These are phyloP conservation scores for Tuber melanosporum DNA, from an alignment of 495 filamentous ascomycete genomes.

Conservation along the genomic window DNA sequence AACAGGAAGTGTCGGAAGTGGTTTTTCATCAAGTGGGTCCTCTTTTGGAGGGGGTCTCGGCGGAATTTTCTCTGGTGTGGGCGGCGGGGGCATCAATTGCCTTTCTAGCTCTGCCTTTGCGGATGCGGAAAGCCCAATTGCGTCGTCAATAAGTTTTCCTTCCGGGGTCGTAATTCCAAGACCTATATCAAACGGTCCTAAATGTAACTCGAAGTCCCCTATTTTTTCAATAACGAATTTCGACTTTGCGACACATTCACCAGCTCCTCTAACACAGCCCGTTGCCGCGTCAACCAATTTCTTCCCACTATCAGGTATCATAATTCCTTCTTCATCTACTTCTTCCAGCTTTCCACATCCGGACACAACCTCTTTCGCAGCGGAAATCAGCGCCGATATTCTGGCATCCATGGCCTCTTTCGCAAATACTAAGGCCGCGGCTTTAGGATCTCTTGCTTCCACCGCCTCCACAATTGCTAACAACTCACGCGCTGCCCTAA, in stretches of 20 bases:
- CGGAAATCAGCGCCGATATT: conserved; percentile 69
- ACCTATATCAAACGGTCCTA: conserved; percentile 21
- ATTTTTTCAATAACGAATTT: conserved; percentile 80
- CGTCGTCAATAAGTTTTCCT: conserved; percentile 13
- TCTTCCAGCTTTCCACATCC: conserved; percentile 53
- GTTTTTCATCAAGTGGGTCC: conserved; percentile 27
- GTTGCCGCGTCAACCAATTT: conserved; percentile 75
- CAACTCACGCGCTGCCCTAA: conserved; percentile 69
- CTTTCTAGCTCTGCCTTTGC: conserved; percentile 31
- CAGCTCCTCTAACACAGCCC: conserved; percentile 79
- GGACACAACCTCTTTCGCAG: conserved; percentile 69
- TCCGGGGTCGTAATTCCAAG: conserved; percentile 30
- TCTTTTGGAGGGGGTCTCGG: conserved; percentile 40
- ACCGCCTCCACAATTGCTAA: conserved; percentile 76
- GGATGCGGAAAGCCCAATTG: conserved; percentile 14
- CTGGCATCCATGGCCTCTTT: conserved; percentile 72
- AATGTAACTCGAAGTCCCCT: conserved; percentile 85
- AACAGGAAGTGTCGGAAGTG: conserved; percentile 25
- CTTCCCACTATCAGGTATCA: conserved; percentile 73
- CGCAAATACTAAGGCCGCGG: conserved; percentile 59
- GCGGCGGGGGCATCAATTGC: conserved; percentile 40
- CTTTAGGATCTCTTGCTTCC: conserved; percentile 64
- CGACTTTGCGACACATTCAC: conserved; percentile 81
- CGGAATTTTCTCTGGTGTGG: conserved; percentile 39
- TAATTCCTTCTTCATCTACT: conserved; percentile 47